Evolutionary conservation across 2,329 filamentous ascomycete species (phyloP), one percentile per base, ranked within the genome.

Genomic region (Cladosporium sp.): DNA sequence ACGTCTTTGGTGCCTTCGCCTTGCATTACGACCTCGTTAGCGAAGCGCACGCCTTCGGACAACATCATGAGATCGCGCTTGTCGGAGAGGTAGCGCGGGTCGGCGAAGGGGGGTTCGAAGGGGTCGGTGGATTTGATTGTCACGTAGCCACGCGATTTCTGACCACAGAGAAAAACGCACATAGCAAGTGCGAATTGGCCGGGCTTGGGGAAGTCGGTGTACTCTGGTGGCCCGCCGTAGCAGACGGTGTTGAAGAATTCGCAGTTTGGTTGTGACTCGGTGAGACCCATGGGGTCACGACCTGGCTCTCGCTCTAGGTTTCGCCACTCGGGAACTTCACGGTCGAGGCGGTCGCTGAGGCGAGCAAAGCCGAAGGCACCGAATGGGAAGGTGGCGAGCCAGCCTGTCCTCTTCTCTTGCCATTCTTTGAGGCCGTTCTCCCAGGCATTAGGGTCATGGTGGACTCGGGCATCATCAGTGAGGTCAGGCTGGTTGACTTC

Each of bases 191-290:
- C 76, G 53, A 80, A 72, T 50, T 82, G 72, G 15, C 73, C 68
- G 38, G 81, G 71, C 2, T 71, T 65, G 0, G 80, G 81, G 48
- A 75, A 78, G 32, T 80, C 66, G 17, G 71, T 68, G 53, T 74
- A 83, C 53, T 82, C 78, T 55, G 80, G 80, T 0, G 80, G 80
- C 0, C 79, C 79, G 3, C 79, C 79, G 56, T 83, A 83, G 58
- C 78, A 79, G 60, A 84, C 81, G 0, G 80, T 83, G 27, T 73
- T 80, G 66, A 83, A 84, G 64, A 83, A 78, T 58, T 85, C 82
- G 43, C 83, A 62, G 58, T 84, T 80, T 0, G 82, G 80, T 59
- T 85, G 82, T 5, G 65, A 63, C 0, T 70, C 65, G 0, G 75
- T 76, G 13, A 85, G 67, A 15, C 78, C 80, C 82, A 86, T 85